phyloP scores from a whole-genome alignment of 805 yeast genomes.

The Myxozyma vanderwaltii region DNA sequence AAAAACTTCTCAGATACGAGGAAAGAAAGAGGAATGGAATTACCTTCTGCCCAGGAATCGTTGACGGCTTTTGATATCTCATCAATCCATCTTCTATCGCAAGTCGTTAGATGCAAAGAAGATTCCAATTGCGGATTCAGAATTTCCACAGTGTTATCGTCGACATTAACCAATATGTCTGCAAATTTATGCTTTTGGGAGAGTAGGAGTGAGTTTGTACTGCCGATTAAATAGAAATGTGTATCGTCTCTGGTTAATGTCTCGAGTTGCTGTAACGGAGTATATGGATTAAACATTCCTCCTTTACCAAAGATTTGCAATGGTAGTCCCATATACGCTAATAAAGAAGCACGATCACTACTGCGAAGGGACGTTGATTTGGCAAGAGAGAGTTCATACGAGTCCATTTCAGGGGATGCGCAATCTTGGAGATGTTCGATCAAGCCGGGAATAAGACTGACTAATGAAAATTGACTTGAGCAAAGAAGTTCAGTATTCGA shows the following conservation, averaged over 20 bases:
- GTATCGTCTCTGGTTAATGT: conserved; percentile 62
- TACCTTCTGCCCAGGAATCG: conserved; percentile 45
- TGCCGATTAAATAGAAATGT: conserved; percentile 73
- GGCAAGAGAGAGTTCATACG: conserved; percentile 52
- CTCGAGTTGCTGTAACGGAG: conserved; percentile 89
- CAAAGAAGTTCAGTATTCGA: conserved; percentile 79
- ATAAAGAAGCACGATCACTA: conserved; percentile 73
- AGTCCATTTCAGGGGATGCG: conserved; percentile 73
- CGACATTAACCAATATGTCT: conserved; percentile 67
- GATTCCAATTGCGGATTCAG: conserved; percentile 48
- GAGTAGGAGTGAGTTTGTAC: conserved; percentile 79
- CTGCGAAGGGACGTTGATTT: conserved; percentile 71
- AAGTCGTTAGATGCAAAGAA: conserved; percentile 51
- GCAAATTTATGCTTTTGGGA: conserved; percentile 63
- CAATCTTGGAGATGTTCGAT: conserved; percentile 70
- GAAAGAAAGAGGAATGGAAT: not conserved
- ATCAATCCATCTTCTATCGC: conserved; percentile 78
- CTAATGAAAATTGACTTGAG: conserved; percentile 76
- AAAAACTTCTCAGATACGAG: not conserved
- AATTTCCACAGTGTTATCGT: conserved; percentile 49
- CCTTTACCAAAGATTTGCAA: conserved; percentile 82
- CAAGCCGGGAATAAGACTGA: conserved; percentile 75
- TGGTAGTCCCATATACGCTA: conserved; percentile 84
- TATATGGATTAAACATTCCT: conserved; percentile 87
- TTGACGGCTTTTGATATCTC: conserved; percentile 55